phyloP scores from a whole-genome alignment of 148 eudicot genomes.

The Rhododendron simsii region DNA sequence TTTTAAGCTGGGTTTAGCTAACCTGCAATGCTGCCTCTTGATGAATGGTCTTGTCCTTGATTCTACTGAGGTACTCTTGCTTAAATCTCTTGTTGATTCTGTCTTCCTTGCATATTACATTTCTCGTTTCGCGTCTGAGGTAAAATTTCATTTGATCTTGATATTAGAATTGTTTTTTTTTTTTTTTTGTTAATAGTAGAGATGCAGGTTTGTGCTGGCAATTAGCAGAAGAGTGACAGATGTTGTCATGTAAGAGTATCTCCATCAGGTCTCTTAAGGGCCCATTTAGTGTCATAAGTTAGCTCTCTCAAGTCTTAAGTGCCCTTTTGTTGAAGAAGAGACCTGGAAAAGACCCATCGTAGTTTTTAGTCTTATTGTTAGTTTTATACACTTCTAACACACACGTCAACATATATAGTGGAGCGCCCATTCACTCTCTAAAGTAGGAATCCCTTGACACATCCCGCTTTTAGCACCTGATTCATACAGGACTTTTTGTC shows the following conservation, averaged over 20 bases:
- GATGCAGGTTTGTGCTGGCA: background rate
- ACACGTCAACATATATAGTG: background rate
- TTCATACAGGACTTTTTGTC: background rate
- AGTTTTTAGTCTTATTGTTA: background rate
- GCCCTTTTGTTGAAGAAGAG: background rate
- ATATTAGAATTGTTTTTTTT: background rate
- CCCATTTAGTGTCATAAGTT: background rate
- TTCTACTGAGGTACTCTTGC: constrained; percentile 63
- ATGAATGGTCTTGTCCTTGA: constrained; percentile 87
- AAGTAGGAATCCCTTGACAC: background rate
- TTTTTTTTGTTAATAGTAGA: background rate
- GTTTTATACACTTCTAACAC: background rate
- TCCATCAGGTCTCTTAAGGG: background rate
- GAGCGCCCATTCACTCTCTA: background rate
- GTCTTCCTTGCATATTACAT: background rate
- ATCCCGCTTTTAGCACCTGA: background rate
- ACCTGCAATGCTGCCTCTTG: constrained; percentile 67
- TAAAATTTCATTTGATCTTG: background rate
- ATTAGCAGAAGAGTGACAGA: background rate
- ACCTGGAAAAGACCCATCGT: background rate
- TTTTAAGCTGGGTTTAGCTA: constrained; percentile 73
- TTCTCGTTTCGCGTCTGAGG: background rate
- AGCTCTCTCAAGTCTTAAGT: background rate
- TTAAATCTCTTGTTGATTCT: constrained; percentile 2
- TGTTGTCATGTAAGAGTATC: background rate